Evolutionary conservation across 495 filamentous ascomycete genomes (phyloP).

Genomic region (Xylaria castorea): DNA sequence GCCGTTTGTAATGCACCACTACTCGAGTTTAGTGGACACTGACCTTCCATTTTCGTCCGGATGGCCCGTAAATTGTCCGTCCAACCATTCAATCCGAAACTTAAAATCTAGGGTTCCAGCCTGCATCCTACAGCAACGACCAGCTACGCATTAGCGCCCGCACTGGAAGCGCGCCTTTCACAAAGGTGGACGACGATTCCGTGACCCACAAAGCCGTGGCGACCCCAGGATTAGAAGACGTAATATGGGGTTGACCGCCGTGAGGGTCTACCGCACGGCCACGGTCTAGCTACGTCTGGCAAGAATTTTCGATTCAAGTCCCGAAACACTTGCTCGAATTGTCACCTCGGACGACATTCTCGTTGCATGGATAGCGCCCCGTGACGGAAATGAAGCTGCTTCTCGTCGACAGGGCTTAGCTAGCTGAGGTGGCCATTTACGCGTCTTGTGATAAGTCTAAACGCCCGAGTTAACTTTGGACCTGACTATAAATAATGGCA

Average conservation of each 20-base stretch:
- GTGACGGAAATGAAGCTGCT: conserved; percentile 13
- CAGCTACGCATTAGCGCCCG: background rate
- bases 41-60: conserved; percentile 23
- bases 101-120: background rate
- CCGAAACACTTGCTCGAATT: background rate
- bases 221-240: background rate
- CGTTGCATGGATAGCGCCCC: conserved; percentile 20
- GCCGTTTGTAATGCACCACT: conserved; percentile 1
- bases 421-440: conserved; percentile 3
- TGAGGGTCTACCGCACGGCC: background rate
- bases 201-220: background rate
- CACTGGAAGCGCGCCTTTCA: conserved; percentile 4
- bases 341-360: conserved; percentile 11
- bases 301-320: background rate
- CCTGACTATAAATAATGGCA: background rate
- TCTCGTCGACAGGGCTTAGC: background rate
- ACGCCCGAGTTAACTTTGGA: background rate
- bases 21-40: background rate
- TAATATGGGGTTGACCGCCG: background rate
- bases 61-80: conserved; percentile 19
- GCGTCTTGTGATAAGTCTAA: background rate
- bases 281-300: conserved; percentile 11
- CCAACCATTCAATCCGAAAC: conserved; percentile 11
- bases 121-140: background rate
- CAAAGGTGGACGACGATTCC: background rate